Evolutionary conservation across 2,329 filamentous ascomycete species (phyloP).

Genomic region (Boeremia exigua): DNA sequence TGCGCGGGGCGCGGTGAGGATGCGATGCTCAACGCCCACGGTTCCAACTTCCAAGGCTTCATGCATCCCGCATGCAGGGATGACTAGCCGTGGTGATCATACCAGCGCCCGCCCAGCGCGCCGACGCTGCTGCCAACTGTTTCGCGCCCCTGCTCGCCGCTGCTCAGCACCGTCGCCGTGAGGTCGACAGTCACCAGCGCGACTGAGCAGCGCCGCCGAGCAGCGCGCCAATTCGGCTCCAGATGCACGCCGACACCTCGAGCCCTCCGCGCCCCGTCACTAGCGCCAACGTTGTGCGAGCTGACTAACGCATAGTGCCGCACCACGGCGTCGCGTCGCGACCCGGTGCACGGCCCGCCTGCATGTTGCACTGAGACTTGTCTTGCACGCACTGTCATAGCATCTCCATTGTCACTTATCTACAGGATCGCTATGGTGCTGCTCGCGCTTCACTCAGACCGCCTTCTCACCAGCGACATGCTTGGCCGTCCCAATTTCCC

Average conservation of each 20-base stretch:
- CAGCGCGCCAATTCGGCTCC: constrained; percentile 3
- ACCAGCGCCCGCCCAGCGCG: neutral
- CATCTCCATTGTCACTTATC: neutral
- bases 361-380: constrained; percentile 1
- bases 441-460: neutral
- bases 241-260: neutral
- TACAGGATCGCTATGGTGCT: neutral
- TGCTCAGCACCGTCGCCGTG: too few species aligned
- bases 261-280: neutral
- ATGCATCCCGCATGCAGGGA: constrained; percentile 15
- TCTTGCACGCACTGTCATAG: neutral
- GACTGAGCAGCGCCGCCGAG: neutral
- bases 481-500: constrained; percentile 25
- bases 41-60: constrained; percentile 10
- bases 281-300: constrained; percentile 19
- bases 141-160: neutral
- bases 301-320: constrained; percentile 14
- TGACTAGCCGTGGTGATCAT: neutral
- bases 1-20: constrained; percentile 8
- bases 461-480: constrained; percentile 24
- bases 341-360: neutral
- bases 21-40: constrained; percentile 9
- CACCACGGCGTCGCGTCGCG: constrained; percentile 5
- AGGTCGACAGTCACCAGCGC: neutral
- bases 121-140: neutral